Evolutionary conservation across 805 yeast genomes (phyloP), one percentile per base, ranked within the genome.

Genomic region (Zygosaccharomyces lentus): DNA sequence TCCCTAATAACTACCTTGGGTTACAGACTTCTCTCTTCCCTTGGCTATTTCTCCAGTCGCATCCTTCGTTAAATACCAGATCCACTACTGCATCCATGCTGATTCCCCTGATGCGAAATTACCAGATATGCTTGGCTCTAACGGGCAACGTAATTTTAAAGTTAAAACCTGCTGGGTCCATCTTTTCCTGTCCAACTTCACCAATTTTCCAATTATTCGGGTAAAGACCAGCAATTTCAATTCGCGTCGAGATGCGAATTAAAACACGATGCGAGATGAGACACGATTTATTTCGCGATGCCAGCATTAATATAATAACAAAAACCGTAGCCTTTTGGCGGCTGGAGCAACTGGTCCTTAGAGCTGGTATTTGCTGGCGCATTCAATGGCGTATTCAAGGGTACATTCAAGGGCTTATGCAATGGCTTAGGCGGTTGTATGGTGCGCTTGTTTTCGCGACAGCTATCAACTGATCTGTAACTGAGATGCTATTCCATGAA

Each of bases 121-220:
- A 16, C 17, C 13, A 10, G 12, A 19, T 32, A 16, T 38, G 41
- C 41, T 38, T 38, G 41, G 41, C 41, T 38, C 41, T 27, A 12
- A 27, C 15, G 34, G 45, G 47, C 45, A 35, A 31, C n/a, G 15
- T 21, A 41, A 13, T 32, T 32, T 34, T 25, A 15, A 8, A 29
- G 38, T 24, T 23, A 16, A 21, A 23, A 39, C 27, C 36, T 39
- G 50, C 50, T 47, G 46, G 48, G 38, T 34, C 24, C 21, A 24
- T 26, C 25, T 17, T 27, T 35, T 26, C 37, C 21, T 35, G 27
- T 26, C 37, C 31, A 34, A 27, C 34, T 38, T 38, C 41, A 38
- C 23, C 25, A 29, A 38, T n/a, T 19, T 21, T 23, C 24, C 27
- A 26, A 30, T 27, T 23, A 38, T 38, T 38, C 27, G n/a, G 41